These are phyloP conservation scores for Citrullus mucosospermus DNA, from an alignment of 306 rosid species.

Conservation along the genomic window DNA sequence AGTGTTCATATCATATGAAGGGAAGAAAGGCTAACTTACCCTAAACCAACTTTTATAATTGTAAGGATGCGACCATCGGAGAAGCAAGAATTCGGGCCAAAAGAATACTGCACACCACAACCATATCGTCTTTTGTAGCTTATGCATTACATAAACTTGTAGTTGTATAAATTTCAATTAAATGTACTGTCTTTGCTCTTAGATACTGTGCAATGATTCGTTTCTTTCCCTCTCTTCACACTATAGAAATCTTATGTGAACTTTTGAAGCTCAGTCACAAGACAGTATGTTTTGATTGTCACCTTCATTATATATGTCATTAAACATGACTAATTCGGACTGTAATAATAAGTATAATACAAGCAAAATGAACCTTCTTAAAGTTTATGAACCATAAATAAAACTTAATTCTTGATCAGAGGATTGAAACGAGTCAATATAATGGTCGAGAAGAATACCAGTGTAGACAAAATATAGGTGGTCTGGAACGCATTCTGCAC, in stretches of 20 bases:
- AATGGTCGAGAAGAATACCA: slow-evolving; percentile 40
- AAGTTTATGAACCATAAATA: background rate
- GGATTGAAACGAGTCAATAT: background rate
- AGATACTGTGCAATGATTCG: background rate
- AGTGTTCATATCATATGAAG: background rate
- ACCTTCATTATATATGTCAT: background rate
- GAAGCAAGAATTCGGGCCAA: slow-evolving; percentile 64
- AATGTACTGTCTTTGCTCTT: background rate
- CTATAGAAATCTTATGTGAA: too few species aligned
- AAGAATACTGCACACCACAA: slow-evolving; percentile 57
- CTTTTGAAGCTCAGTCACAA: background rate
- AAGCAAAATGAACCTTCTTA: background rate
- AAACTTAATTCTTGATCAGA: background rate
- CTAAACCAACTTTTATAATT: slow-evolving; percentile 35
- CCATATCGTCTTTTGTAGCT: slow-evolving; percentile 3
- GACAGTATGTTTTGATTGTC: background rate
- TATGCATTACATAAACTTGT: slow-evolving; percentile 1
- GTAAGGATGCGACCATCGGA: slow-evolving; percentile 41
- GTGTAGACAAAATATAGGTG: slow-evolving; percentile 65
- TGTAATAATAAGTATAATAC: background rate
- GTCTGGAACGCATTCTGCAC: slow-evolving; percentile 90
- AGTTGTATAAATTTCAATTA: background rate
- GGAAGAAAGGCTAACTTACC: slow-evolving; percentile 53
- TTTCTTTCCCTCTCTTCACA: background rate
- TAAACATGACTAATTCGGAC: background rate